phyloP scores from a whole-genome alignment of 768 basidiomycete genomes.

The Coprinopsis strossmayeri region DNA sequence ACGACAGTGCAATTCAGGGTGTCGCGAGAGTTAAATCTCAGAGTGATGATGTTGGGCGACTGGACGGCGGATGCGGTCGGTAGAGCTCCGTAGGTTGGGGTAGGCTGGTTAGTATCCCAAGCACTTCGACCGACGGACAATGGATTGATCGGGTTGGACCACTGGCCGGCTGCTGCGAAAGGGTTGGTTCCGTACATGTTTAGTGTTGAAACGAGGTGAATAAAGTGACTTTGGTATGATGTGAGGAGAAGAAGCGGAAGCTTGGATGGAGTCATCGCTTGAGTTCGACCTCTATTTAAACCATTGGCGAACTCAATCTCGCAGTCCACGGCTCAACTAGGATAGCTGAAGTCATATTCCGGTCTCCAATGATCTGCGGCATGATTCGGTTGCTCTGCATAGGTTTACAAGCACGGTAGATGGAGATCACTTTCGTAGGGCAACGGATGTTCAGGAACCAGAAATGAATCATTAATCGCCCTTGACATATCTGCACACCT shows the following conservation, averaged over 20 bases:
- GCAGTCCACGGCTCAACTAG: not conserved
- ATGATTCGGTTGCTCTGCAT: not conserved
- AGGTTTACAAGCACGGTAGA: constrained; percentile 3
- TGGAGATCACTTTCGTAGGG: not conserved
- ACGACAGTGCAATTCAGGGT: constrained; percentile 16
- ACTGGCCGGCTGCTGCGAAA: constrained; percentile 17
- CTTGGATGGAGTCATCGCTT: not conserved
- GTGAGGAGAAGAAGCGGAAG: not conserved
- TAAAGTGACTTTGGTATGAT: not conserved
- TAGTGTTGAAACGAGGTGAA: not conserved
- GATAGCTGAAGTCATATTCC: not conserved
- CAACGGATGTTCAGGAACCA: not conserved
- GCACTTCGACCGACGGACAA: not conserved
- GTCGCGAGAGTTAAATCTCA: constrained; percentile 15
- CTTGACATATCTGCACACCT: not conserved
- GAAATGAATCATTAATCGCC: constrained; percentile 1
- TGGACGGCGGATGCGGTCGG: constrained; percentile 12
- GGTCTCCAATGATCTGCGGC: not conserved
- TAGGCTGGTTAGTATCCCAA: constrained; percentile 8
- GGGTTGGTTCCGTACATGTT: constrained; percentile 16
- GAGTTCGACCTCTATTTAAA: not conserved
- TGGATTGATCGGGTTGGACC: constrained; percentile 15
- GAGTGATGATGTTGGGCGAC: constrained; percentile 16
- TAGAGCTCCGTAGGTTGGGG: constrained; percentile 17
- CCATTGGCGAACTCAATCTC: not conserved